Evolutionary conservation across 2,329 filamentous ascomycete species (phyloP), one percentile per base, ranked within the genome.

Genomic region (Phyllosticta citribraziliensis): DNA sequence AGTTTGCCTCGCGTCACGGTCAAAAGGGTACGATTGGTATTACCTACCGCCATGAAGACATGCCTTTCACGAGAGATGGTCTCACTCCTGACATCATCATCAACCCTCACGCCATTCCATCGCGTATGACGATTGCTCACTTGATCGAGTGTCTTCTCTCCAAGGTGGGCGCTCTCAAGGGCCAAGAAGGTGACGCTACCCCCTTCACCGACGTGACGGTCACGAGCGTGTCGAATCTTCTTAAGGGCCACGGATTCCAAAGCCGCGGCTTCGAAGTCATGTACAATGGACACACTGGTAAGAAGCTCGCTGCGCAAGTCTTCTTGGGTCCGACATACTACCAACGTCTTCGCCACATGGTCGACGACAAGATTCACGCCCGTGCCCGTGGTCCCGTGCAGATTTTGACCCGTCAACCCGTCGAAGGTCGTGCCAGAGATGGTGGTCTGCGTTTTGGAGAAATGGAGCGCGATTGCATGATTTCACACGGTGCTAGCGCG

Each of bases 401-500:
- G 77, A 99, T 99, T 70, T 84, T 99, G 78, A 99, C 94, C 2
- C 84, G 95, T 62, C 94, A 99, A 76, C 94, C 94, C 19, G 94
- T 99, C 14, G 94, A 99, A 78, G 94, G 94, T 88, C 89, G 95
- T 84, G 94, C 94, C 3, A 83, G 95, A 76, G 95, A 99, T 73
- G 94, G 94, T 83, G 94, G 94, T 80, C 83, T 99, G 53, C 93
- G 95, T 73, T 99, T 99, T 85, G 94, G 94, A 86, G 94, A 99
- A 82, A 99, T 99, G 94, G 95, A 99, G 78, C 93, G 95, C 79
- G 95, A 99, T 84, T 99, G 94, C 75, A 99, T 99, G 94, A 99
- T 99, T 80, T 91, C 95, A n/a, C 95, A 99, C 74, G 94, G 94
- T 73, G 94, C 95, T 3, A 93, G 91, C 60, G 88, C 92, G 1